Evolutionary conservation across 2,329 filamentous ascomycete genomes (phyloP).

Genomic region (Plenodomus lindquistii): DNA sequence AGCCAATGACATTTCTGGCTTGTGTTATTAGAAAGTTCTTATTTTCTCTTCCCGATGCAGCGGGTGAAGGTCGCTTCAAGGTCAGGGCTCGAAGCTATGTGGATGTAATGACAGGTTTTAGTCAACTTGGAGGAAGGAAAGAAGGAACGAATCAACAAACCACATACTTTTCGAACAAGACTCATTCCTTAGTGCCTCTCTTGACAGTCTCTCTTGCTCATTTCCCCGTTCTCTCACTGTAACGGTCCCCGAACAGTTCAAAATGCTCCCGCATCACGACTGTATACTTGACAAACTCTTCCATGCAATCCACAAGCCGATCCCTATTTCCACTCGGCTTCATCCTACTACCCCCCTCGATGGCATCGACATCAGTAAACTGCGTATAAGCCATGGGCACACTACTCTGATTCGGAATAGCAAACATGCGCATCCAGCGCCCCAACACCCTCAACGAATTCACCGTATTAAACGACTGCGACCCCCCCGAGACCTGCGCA

Average conservation of each 20-base stretch:
- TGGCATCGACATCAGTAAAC: slow-evolving; percentile 56
- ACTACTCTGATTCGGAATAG: slow-evolving; percentile 67
- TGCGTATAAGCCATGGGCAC: slow-evolving; percentile 67
- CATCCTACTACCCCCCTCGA: slow-evolving; percentile 51
- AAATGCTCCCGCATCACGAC: slow-evolving; percentile 66
- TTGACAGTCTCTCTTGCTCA: slow-evolving; percentile 29
- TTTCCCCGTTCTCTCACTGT: slow-evolving; percentile 60
- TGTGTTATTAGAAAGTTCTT: slow-evolving; percentile 10
- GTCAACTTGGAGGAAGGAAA: background rate
- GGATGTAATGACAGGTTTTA: background rate
- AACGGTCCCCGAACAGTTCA: slow-evolving; percentile 64
- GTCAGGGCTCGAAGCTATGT: background rate
- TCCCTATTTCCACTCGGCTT: slow-evolving; percentile 62
- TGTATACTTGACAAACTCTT: slow-evolving; percentile 72
- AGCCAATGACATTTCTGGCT: slow-evolving; percentile 7
- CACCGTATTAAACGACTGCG: slow-evolving; percentile 69
- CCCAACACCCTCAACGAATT: slow-evolving; percentile 68
- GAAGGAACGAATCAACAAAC: background rate
- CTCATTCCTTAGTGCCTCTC: too few relatives aligned
- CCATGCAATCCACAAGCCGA: slow-evolving; percentile 67
- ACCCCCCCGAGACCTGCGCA: slow-evolving; percentile 66
- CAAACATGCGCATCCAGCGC: slow-evolving; percentile 72
- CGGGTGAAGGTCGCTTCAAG: background rate
- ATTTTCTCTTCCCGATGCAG: background rate
- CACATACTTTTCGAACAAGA: background rate